Conservation (phyloP, 805 yeast species). For the Barnettozyma siamensis region DNA sequence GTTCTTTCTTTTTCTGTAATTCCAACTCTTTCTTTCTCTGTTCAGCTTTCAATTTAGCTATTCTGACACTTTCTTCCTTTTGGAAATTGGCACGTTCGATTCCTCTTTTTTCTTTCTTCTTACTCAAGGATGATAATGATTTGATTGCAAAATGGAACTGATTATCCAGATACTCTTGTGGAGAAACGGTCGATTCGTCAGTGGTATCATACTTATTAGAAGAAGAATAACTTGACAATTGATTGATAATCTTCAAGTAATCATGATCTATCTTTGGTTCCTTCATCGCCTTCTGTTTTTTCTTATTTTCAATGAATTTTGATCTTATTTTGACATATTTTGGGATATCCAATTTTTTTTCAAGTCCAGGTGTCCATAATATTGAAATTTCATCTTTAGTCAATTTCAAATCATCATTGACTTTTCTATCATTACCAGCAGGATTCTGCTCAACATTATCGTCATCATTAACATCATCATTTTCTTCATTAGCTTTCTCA, state of each 20-base stretch:
- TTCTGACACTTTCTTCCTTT: slow-evolving; percentile 11
- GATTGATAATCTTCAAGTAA: slow-evolving; percentile 6
- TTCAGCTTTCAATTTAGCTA: slow-evolving; percentile 7
- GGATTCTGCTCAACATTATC: no score
- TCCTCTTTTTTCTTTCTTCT: slow-evolving; percentile 27
- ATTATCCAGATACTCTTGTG: slow-evolving; percentile 27
- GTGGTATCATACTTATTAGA: slow-evolving; percentile 1
- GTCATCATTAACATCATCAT: slow-evolving; percentile 6
- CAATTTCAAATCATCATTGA: slow-evolving; percentile 5
- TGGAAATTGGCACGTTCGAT: slow-evolving; percentile 17
- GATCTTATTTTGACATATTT: slow-evolving; percentile 49
- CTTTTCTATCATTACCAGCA: slow-evolving; percentile 9
- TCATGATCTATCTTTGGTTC: slow-evolving; percentile 11
- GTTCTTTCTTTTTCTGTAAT: neutral
- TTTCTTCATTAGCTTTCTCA: slow-evolving; percentile 9
- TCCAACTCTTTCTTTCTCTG: neutral
- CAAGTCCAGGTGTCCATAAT: slow-evolving; percentile 13
- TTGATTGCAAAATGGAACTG: slow-evolving; percentile 27
- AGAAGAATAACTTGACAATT: slow-evolving; percentile 12
- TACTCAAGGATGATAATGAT: slow-evolving; percentile 29
- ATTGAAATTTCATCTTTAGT: slow-evolving; percentile 1
- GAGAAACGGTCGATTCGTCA: slow-evolving; percentile 13
- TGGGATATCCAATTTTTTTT: slow-evolving; percentile 45
- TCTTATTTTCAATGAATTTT: slow-evolving; percentile 30
- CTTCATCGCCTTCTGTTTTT: slow-evolving; percentile 9